A percentile compares a stretch with the other conserved stretches of the same genome.
Evolutionary conservation across 2,329 filamentous ascomycete genomes (phyloP).

Genomic region (Curvularia sp.): DNA sequence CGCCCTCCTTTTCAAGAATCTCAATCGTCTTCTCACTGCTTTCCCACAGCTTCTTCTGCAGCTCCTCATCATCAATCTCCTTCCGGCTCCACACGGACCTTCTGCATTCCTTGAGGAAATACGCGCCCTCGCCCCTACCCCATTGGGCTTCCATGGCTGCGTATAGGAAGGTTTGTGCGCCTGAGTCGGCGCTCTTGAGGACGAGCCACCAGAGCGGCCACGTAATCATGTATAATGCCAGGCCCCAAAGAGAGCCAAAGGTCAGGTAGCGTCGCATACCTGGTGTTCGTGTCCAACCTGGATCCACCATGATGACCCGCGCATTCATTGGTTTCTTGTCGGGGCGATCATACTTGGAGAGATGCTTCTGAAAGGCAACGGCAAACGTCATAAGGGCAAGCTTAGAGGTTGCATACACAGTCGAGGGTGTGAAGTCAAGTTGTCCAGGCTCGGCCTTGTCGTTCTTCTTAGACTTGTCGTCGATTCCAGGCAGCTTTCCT

Average conservation of each 20-base stretch:
- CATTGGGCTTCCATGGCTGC: constrained; percentile 83
- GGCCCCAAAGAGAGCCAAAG: constrained; percentile 79
- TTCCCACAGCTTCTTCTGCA: constrained; percentile 88
- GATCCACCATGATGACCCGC: constrained; percentile 85
- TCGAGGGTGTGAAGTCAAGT: constrained; percentile 53
- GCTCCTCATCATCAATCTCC: constrained; percentile 78
- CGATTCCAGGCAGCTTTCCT: constrained; percentile 68
- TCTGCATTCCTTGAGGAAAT: constrained; percentile 87
- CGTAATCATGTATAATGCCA: constrained; percentile 75
- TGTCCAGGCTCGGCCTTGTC: constrained; percentile 28
- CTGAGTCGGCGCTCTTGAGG: constrained; percentile 82
- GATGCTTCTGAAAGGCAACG: constrained; percentile 88
- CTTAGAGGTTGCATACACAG: constrained; percentile 59
- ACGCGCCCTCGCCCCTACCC: constrained; percentile 69
- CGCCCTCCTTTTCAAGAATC: constrained; percentile 78
- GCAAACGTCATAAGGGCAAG: constrained; percentile 90
- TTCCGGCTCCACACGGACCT: constrained; percentile 73
- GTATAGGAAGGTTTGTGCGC: constrained; percentile 84
- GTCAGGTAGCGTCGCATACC: constrained; percentile 88
- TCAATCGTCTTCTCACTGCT: constrained; percentile 82
- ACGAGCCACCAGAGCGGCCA: constrained; percentile 88
- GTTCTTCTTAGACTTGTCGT: constrained; percentile 64
- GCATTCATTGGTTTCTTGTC: constrained; percentile 84
- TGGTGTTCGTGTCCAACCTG: constrained; percentile 82
- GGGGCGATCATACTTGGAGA: constrained; percentile 81